phyloP scores from a whole-genome alignment of 768 basidiomycete species.

The Clavulina sp. region DNA sequence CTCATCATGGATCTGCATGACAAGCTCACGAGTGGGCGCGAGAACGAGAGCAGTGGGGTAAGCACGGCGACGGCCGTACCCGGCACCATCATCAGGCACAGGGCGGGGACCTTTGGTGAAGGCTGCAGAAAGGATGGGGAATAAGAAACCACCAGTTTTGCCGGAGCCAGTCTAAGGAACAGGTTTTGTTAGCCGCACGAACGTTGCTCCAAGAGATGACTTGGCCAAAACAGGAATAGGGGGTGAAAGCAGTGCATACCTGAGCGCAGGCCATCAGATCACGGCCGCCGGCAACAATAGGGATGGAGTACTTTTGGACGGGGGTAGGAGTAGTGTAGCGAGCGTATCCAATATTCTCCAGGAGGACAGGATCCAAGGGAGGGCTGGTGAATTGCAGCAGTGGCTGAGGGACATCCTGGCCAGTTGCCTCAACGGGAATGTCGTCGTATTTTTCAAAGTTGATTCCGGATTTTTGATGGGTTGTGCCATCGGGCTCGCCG shows the following conservation, averaged over 20 bases:
- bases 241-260: slow-evolving; percentile 18
- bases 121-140: slow-evolving; percentile 92
- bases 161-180: slow-evolving; percentile 73
- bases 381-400: slow-evolving; percentile 71
- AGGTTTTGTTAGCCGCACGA: slow-evolving; percentile 29
- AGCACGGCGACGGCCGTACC: slow-evolving; percentile 59
- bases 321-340: slow-evolving; percentile 93
- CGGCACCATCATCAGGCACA: slow-evolving; percentile 37
- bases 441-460: slow-evolving; percentile 99
- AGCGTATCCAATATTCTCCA: slow-evolving; percentile 88
- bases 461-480: slow-evolving; percentile 89
- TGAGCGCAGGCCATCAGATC: slow-evolving; percentile 94
- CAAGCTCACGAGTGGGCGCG: slow-evolving; percentile 95
- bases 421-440: slow-evolving; percentile 97
- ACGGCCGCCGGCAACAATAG: slow-evolving; percentile 71
- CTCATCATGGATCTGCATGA: slow-evolving; percentile 98
- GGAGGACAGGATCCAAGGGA: slow-evolving; percentile 79
- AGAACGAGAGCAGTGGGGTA: slow-evolving; percentile 95
- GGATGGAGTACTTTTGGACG: slow-evolving; percentile 99
- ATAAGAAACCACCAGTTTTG: slow-evolving; percentile 97
- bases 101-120: slow-evolving; percentile 67
- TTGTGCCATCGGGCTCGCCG: slow-evolving; percentile 70
- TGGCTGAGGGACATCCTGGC: slow-evolving; percentile 92
- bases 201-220: not conserved
- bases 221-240: not conserved